phyloP scores from a whole-genome alignment of 345 rosid species.

The Erysimum cheiranthoides region DNA sequence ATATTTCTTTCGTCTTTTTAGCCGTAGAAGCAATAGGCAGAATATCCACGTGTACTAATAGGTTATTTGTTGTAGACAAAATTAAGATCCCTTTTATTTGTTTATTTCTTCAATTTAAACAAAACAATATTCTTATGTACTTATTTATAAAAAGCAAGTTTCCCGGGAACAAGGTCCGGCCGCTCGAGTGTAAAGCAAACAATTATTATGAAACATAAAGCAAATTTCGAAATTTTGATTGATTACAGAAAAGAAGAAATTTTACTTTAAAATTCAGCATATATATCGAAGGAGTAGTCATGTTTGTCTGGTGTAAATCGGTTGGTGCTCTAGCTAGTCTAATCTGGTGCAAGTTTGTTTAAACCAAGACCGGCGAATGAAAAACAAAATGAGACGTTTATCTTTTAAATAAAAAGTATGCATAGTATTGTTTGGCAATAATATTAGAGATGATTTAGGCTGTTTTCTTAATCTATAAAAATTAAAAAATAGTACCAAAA shows the following conservation, averaged over 20 bases:
- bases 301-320: constrained; percentile 16
- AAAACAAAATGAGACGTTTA: background rate
- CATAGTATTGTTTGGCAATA: background rate
- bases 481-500: background rate
- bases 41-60: constrained; percentile 45
- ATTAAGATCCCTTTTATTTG: constrained; percentile 13
- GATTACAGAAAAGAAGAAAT: constrained; percentile 17
- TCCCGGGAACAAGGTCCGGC: constrained; percentile 49
- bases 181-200: constrained; percentile 49
- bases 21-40: constrained; percentile 18
- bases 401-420: too few relatives aligned
- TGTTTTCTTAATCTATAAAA: background rate
- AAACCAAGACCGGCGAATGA: background rate
- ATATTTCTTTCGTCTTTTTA: background rate
- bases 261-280: background rate
- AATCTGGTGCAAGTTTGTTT: background rate
- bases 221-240: constrained; percentile 23
- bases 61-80: constrained; percentile 22
- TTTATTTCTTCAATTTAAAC: background rate
- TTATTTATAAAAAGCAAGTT: constrained; percentile 38
- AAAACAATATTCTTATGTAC: constrained; percentile 31
- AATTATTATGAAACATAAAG: constrained; percentile 42
- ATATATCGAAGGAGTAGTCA: constrained; percentile 15
- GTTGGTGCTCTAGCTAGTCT: background rate
- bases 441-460: background rate